These are phyloP conservation scores for Rhynchosporium graminicola DNA, from an alignment of 2,329 filamentous ascomycete species.

Conservation along the genomic window DNA sequence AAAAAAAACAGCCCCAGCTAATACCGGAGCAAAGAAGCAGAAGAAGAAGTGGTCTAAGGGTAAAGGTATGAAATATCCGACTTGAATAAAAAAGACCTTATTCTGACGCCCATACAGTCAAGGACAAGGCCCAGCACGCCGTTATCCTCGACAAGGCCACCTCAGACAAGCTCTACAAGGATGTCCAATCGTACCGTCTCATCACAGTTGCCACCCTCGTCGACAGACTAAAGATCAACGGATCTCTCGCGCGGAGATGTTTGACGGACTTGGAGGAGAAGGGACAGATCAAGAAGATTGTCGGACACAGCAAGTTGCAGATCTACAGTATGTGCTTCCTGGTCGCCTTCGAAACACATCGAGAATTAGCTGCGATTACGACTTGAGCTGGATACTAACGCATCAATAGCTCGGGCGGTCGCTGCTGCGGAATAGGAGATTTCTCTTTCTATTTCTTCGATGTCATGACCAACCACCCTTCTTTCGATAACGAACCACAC, in stretches of 20 bases:
- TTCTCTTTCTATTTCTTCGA: constrained; percentile 34
- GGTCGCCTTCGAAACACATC: not conserved
- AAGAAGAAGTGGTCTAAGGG: constrained; percentile 78
- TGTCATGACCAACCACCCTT: constrained; percentile 37
- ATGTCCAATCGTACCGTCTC: constrained; percentile 99
- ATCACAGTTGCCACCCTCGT: constrained; percentile 98
- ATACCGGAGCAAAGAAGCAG: constrained; percentile 73
- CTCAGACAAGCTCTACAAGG: constrained; percentile 98
- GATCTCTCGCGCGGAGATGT: constrained; percentile 88
- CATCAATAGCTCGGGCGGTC: constrained; percentile 58
- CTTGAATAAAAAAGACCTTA: not conserved
- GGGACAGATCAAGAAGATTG: constrained; percentile 97
- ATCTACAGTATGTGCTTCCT: constrained; percentile 81
- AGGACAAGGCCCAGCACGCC: constrained; percentile 99
- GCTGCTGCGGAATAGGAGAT: constrained; percentile 49
- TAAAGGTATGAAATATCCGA: constrained; percentile 46
- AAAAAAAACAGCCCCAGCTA: constrained; percentile 50
- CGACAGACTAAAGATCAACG: constrained; percentile 99
- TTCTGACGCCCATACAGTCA: constrained; percentile 65
- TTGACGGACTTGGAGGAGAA: constrained; percentile 94
- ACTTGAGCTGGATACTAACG: constrained; percentile 39
- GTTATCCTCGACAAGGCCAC: constrained; percentile 98
- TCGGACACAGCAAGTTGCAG: constrained; percentile 94
- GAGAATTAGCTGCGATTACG: not conserved
- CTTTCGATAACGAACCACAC: constrained; percentile 33